These are phyloP conservation scores for Lactifluus hygrophoroides DNA, from an alignment of 768 basidiomycete genomes.

Conservation along the genomic window DNA sequence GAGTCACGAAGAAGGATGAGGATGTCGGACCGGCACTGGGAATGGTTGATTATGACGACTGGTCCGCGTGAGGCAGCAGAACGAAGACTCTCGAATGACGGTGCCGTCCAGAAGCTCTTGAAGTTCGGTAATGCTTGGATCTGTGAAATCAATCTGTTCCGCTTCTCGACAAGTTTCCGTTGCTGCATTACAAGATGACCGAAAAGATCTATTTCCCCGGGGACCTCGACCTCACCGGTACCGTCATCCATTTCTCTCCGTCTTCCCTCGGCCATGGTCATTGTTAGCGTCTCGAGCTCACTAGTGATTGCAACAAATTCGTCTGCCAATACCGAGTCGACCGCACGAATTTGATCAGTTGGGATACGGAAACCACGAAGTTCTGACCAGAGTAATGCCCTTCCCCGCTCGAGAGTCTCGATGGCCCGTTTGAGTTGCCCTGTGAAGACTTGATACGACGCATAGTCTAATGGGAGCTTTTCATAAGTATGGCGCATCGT, in stretches of 20 bases:
- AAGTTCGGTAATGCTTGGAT: neutral
- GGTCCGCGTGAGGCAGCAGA: slow-evolving; percentile 2
- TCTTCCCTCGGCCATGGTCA: neutral
- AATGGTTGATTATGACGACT: slow-evolving; percentile 4
- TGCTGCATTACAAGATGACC: neutral
- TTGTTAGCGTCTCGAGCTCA: neutral
- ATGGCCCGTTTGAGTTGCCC: neutral
- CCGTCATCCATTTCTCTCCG: no score
- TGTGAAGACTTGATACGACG: neutral
- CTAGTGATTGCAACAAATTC: neutral
- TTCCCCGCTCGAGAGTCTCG: slow-evolving; percentile 9
- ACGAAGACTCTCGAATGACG: neutral
- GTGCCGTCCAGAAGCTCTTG: neutral
- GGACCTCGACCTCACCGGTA: neutral
- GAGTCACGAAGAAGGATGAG: neutral
- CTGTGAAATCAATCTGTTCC: neutral
- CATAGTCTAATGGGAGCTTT: neutral
- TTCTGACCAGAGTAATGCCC: slow-evolving; percentile 12
- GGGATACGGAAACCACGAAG: slow-evolving; percentile 9
- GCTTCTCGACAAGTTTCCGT: neutral
- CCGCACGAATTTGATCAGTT: neutral
- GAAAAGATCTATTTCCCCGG: neutral
- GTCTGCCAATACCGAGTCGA: neutral
- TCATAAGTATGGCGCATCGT: neutral
- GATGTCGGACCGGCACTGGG: neutral